These are phyloP conservation scores for Leptographium wingfieldii DNA, from an alignment of 2,329 filamentous ascomycete genomes.

Conservation along the genomic window DNA sequence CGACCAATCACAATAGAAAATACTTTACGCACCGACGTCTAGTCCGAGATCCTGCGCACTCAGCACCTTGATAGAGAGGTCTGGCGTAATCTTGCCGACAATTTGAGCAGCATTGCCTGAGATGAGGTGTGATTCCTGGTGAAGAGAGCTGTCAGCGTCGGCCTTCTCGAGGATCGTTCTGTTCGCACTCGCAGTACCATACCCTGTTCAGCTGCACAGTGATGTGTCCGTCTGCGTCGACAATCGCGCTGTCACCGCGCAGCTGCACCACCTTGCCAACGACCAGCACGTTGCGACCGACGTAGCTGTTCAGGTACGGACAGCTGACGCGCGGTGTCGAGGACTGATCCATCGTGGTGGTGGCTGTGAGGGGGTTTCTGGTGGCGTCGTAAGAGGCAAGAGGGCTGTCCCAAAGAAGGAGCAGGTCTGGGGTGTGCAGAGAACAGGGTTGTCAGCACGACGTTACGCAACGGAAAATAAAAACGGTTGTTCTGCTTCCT, in stretches of 20 bases:
- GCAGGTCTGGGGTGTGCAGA: neutral
- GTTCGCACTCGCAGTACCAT: constrained; percentile 16
- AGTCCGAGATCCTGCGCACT: constrained; percentile 57
- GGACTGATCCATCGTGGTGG: constrained; percentile 50
- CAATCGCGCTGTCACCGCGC: constrained; percentile 63
- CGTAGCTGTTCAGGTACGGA: constrained; percentile 64
- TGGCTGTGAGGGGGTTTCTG: too few relatives aligned
- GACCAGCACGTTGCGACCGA: constrained; percentile 64
- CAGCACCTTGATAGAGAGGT: constrained; percentile 59
- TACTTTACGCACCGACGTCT: constrained; percentile 46
- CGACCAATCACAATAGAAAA: neutral
- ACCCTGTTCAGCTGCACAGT: constrained; percentile 64
- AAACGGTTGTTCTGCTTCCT: neutral
- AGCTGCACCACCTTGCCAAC: constrained; percentile 76
- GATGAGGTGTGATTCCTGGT: constrained; percentile 56
- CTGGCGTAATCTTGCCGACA: constrained; percentile 67
- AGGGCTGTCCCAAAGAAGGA: neutral
- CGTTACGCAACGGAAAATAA: neutral
- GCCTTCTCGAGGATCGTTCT: neutral
- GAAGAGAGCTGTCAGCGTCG: neutral
- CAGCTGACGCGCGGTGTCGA: constrained; percentile 73
- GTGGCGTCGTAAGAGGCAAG: neutral
- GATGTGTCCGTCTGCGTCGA: constrained; percentile 70
- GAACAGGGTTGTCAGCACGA: neutral
- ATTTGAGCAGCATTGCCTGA: constrained; percentile 61